Evolutionary conservation across 352 stramenopile species (phyloP), one percentile per base, ranked within the genome.

Genomic region (Pythium rhizo-oryzae): DNA sequence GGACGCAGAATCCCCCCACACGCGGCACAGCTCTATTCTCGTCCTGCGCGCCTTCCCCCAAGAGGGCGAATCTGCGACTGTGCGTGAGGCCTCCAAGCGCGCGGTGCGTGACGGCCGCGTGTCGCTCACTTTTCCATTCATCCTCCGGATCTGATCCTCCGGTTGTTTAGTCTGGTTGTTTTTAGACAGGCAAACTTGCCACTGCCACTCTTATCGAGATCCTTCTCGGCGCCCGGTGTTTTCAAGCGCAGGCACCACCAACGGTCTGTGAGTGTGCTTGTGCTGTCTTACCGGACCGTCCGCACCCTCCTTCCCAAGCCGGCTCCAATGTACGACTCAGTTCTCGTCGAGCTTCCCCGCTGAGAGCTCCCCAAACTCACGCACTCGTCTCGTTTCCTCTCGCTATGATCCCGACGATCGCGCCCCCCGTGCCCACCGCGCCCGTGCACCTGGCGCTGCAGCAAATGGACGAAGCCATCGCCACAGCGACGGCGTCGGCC

Each of bases 381-480:
- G 57, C 2, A 30, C 41, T 62, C 12, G 25, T 37, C 43, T 52
- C 58, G 28, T 33, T 33, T 6, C 3, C 28, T 33, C 6, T 33
- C 33, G 62, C 59, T 43, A 78, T 78, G 71, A 54, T 78, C 59
- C 63, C 68, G 8, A 25, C 68, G 1, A 37, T 69, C 53, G 54
- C 47, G 1, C 30, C 41, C 41, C 18, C 18, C 9, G 41, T 59
- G 9, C 59, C 63, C n/a, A 58, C 51, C 24, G 60, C 65, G 50
- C 64, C 71, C 30, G 62, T 67, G 16, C 56, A 51, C 13, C 5
- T 55, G 12, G 59, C 50, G 9, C 59, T 75, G 30, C 71, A 72
- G 55, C 58, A 72, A 25, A 73, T 78, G 54, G 71, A 78, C 52
- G 68, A 72, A 0, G 55, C 54, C 5, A 49, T 75, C 50, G 28